Base-by-base conservation (phyloP, 2,329 filamentous ascomycete genomes). In the Fusarium abutilonis region DNA sequence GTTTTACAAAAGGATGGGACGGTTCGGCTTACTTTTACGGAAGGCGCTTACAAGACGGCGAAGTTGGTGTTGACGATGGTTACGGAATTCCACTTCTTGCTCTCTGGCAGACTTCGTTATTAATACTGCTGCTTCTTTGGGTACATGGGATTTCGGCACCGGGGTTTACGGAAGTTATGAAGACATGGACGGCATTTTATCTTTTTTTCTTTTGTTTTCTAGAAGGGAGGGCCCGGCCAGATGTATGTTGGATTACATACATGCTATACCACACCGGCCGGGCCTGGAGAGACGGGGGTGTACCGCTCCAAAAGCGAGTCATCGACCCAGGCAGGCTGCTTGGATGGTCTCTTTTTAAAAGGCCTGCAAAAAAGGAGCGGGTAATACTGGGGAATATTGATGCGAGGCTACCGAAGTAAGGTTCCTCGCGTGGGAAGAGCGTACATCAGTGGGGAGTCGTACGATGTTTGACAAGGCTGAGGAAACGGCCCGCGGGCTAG, bases 31-130 rank as follows among this genome's bases (percentile, higher is more conserved):
- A 68, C 51, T 48, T 71, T 70, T 64, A 65, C 57, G 45, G 57
- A 64, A 71, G 72, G 71, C 64, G 71, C 68, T 67, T 61, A 41
- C 44, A 52, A 65, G 55, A 64, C 55, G 59, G 63, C 54, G 59
- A 59, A 63, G 64, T 55, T 32, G 66, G 70, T 73, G 70, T 74
- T 74, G 61, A 69, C 67, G 66, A 70, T 66, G 61, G 67, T 68
- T 70, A 70, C 60, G 69, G 70, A 64, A 69, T 68, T 61, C 63
- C 52, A 62, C 67, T 60, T 64, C 63, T 66, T 54, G 64, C 50
- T 64, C 60, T 62, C 57, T 64, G 57, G 63, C 56, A 70, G 65
- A 67, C 57, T 50, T 60, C 47, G 55, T 60, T 69, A 56, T 51
- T 68, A 62, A 63, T 65, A 53, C 50, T 54, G 58, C 63, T 71